phyloP scores from a whole-genome alignment of 1,139 yeast genomes.

The Yamadazyma buinensis region DNA sequence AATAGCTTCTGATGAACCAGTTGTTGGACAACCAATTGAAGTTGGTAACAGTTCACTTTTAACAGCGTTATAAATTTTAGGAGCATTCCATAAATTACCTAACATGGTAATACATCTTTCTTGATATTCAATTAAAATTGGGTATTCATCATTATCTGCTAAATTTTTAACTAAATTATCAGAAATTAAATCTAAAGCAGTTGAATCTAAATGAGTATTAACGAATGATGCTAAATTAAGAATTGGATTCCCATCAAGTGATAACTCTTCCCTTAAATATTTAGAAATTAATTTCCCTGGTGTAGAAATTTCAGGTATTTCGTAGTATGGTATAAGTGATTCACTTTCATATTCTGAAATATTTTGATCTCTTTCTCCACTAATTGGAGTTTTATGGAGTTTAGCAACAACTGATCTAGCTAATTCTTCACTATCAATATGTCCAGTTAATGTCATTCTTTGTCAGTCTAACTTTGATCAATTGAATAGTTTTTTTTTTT shows the following conservation, averaged over 20 bases:
- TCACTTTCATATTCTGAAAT: conserved; percentile 34
- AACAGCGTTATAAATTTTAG: conserved; percentile 26
- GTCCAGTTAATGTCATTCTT: conserved; percentile 37
- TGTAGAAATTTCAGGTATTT: conserved; percentile 57
- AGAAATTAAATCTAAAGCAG: conserved; percentile 41
- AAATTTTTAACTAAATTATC: conserved; percentile 82
- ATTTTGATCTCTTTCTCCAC: conserved; percentile 23
- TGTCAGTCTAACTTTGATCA: too few relatives aligned
- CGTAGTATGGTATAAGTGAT: conserved; percentile 42
- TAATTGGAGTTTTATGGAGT: conserved; percentile 21
- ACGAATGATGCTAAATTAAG: conserved; percentile 88
- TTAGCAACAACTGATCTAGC: conserved; percentile 28
- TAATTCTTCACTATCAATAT: conserved; percentile 35
- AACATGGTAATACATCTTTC: conserved; percentile 78
- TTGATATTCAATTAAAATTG: conserved; percentile 76
- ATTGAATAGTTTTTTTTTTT: too few relatives aligned
- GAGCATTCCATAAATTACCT: conserved; percentile 80
- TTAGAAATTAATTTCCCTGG: conserved; percentile 53
- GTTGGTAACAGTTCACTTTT: conserved; percentile 28
- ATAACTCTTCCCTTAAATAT: conserved; percentile 67
- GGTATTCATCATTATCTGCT: conserved; percentile 93
- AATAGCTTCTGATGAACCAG: conserved; percentile 92
- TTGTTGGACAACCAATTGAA: conserved; percentile 85
- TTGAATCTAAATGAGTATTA: conserved; percentile 61
- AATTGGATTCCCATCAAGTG: conserved; percentile 80